A percentile compares a stretch with the other conserved stretches of the same genome.
Conservation (phyloP, 1,284 basidiomycete species). For the Schizophyllum amplum region DNA sequence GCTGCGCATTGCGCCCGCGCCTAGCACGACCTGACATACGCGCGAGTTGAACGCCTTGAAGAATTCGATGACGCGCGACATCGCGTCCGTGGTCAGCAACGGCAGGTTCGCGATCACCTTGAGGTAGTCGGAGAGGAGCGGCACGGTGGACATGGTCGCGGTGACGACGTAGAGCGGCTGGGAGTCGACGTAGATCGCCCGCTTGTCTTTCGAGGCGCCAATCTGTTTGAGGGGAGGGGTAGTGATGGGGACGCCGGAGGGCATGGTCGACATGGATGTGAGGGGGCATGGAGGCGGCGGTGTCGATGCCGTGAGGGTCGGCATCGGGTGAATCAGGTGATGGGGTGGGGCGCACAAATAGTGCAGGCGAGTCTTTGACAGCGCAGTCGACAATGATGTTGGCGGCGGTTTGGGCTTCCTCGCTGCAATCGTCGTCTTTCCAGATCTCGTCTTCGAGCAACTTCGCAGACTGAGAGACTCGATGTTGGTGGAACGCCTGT, state of each 20-base stretch:
- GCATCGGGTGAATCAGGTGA: not conserved
- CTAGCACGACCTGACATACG: constrained; percentile 96
- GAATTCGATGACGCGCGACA: constrained; percentile 92
- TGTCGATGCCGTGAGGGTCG: constrained; percentile 6
- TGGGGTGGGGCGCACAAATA: constrained; percentile 30
- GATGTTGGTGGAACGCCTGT: constrained; percentile 77
- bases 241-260: constrained; percentile 11
- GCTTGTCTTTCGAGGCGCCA: constrained; percentile 38
- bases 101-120: constrained; percentile 84
- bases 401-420: constrained; percentile 60
- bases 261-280: constrained; percentile 16
- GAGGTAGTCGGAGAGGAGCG: constrained; percentile 80
- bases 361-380: constrained; percentile 70
- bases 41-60: constrained; percentile 97
- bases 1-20: constrained; percentile 96
- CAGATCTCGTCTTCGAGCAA: constrained; percentile 90
- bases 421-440: constrained; percentile 72
- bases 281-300: constrained; percentile 19
- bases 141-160: constrained; percentile 76
- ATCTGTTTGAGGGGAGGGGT: constrained; percentile 17
- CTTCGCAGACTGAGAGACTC: constrained; percentile 78
- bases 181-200: constrained; percentile 76
- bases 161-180: constrained; percentile 79
- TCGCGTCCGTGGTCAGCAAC: constrained; percentile 87
- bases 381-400: constrained; percentile 77